These are phyloP conservation scores for Bruguiera sexangula DNA, from an alignment of 345 rosid genomes.

Conservation along the genomic window DNA sequence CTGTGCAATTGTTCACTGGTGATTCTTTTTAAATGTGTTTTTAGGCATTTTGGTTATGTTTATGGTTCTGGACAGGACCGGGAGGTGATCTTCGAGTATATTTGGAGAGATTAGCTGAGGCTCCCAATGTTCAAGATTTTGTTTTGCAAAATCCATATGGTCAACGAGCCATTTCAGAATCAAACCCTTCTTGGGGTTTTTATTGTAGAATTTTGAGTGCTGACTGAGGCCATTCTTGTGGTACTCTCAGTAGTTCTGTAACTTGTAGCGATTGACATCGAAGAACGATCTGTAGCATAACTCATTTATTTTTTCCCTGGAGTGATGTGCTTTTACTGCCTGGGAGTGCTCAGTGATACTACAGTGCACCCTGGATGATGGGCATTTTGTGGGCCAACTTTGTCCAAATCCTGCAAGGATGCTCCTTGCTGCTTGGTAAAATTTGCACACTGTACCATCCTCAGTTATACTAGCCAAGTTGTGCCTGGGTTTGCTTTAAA, in stretches of 20 bases:
- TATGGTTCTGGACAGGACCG: constrained; percentile 43
- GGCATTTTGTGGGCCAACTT: neutral
- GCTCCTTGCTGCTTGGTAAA: neutral
- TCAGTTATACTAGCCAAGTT: neutral
- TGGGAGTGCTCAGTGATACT: neutral
- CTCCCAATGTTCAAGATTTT: constrained; percentile 53
- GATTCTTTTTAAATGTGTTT: no score
- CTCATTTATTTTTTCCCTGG: neutral
- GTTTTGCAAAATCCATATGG: constrained; percentile 74
- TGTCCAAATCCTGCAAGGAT: neutral
- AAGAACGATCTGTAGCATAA: neutral
- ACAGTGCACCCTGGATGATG: no score
- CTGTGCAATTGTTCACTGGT: no score
- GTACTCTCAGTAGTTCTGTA: neutral
- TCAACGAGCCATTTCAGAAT: constrained; percentile 58
- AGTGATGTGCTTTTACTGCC: neutral
- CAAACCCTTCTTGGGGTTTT: constrained; percentile 52
- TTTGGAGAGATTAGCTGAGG: constrained; percentile 57
- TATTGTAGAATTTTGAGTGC: constrained; percentile 37
- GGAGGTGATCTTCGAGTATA: constrained; percentile 73
- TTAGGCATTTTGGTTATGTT: neutral
- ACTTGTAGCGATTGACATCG: neutral
- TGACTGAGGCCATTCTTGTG: neutral
- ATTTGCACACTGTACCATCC: neutral
- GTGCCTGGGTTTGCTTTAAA: neutral